Evolutionary conservation across 441 rosid genomes (phyloP), one percentile per base, ranked within the genome.

Genomic region (Croton laevigatus): DNA sequence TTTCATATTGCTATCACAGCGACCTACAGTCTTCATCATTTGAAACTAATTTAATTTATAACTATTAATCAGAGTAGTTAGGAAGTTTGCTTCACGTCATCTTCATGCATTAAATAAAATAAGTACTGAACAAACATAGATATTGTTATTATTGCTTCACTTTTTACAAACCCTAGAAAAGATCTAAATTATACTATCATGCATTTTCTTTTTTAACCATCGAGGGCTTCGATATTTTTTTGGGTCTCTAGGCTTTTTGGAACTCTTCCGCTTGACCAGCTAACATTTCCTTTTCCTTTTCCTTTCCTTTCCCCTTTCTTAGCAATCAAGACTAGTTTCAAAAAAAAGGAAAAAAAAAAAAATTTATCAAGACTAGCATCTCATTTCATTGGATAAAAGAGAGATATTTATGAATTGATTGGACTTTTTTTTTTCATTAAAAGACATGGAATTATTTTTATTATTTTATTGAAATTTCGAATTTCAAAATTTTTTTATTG

Each of bases 161-260:
- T 68, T 68, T 57, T 36, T 68, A 49, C 38, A 55, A 7, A 36
- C 49, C 61, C 51, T 12, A 63, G 8, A 54, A 66, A 51, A 27
- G 8, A 66, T 5, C 5, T n/a, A 7, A 3, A 3, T 6, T 6
- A 37, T 67, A 10, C 12, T 67, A 6, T 12, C 70, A 12, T 54
- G 32, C 59, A n/a, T 34, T 52, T 52, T 20, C 3, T 1, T 13
- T 10, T 16, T 9, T 23, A 46, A n/a, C 55, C 55, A 16, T 51
- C 1, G 13, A 8, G 23, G 44, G 37, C 40, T 54, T 37, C n/a
- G 13, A 67, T 12, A 13, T 42, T 71, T 64, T 44, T 44, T n/a
- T n/a, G 69, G 64, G 75, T 64, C 69, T 71, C 75, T 16, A 32
- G n/a, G n/a, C n/a, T n/a, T n/a, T n/a, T n/a, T n/a, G n/a, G n/a